Conservation (phyloP, 2,329 filamentous ascomycete genomes). For the Penicillium sp. region DNA sequence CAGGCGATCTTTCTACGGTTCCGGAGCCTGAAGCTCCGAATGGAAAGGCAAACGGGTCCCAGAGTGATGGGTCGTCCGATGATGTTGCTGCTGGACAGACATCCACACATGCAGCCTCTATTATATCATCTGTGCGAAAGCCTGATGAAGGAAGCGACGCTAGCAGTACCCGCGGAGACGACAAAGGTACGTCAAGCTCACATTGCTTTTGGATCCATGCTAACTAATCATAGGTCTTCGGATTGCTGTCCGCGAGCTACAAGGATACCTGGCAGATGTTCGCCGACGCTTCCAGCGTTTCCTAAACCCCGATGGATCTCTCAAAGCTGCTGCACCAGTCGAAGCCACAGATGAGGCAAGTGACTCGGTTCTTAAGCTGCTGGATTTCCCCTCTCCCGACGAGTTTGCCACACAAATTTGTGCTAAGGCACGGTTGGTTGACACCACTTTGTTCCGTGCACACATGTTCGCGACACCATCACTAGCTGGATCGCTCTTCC, state of each 20-base stretch:
- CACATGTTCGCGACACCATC: slow-evolving; percentile 91
- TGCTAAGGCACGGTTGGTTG: slow-evolving; percentile 77
- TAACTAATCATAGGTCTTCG: slow-evolving; percentile 61
- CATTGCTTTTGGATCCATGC: background rate
- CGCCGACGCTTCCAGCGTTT: slow-evolving; percentile 64
- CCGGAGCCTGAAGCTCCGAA: slow-evolving; percentile 47
- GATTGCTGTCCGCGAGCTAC: slow-evolving; percentile 76
- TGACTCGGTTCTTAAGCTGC: slow-evolving; percentile 48
- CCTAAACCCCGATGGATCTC: slow-evolving; percentile 58
- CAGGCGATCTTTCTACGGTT: slow-evolving; percentile 72
- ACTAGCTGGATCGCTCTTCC: slow-evolving; percentile 84
- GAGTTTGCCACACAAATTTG: slow-evolving; percentile 65
- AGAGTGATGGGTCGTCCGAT: slow-evolving; percentile 31
- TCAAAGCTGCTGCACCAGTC: slow-evolving; percentile 37
- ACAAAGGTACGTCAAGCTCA: slow-evolving; percentile 21
- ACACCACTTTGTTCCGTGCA: slow-evolving; percentile 89
- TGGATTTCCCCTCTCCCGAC: slow-evolving; percentile 52
- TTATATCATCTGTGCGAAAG: slow-evolving; percentile 40
- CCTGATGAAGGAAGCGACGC: slow-evolving; percentile 43
- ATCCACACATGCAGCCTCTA: slow-evolving; percentile 37
- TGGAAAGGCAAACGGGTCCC: slow-evolving; percentile 33
- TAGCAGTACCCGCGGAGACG: slow-evolving; percentile 39
- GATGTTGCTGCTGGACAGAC: slow-evolving; percentile 26
- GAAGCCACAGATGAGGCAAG: slow-evolving; percentile 42
- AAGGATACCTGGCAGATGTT: slow-evolving; percentile 84